These are phyloP conservation scores for Sugiyamaella xylanicola DNA, from an alignment of 1,139 yeast genomes.

Conservation along the genomic window DNA sequence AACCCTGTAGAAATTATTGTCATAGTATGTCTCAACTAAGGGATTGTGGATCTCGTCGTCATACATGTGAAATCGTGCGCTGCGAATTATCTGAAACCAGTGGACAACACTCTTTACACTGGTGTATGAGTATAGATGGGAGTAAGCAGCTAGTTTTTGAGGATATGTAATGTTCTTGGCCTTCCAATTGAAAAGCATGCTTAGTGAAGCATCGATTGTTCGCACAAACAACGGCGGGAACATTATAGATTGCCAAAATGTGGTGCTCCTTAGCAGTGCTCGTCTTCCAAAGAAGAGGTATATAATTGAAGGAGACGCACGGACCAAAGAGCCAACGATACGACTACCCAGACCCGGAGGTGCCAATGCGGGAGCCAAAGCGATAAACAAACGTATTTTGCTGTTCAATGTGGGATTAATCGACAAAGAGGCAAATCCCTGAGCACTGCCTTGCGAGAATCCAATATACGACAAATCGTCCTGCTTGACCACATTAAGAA, in stretches of 20 bases:
- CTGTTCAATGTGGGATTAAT: constrained; percentile 68
- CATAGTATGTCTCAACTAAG: constrained; percentile 38
- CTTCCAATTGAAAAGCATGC: constrained; percentile 75
- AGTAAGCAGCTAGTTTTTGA: constrained; percentile 76
- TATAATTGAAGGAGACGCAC: constrained; percentile 76
- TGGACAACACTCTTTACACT: constrained; percentile 91
- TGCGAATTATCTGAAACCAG: constrained; percentile 90
- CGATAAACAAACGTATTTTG: constrained; percentile 71
- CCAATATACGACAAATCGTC: constrained; percentile 68
- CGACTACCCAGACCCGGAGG: constrained; percentile 82
- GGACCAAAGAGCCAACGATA: constrained; percentile 72
- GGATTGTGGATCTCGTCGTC: constrained; percentile 54
- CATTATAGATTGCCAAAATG: constrained; percentile 79
- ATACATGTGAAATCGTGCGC: constrained; percentile 85
- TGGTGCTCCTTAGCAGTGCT: constrained; percentile 72
- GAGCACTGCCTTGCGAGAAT: constrained; percentile 91
- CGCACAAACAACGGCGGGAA: constrained; percentile 81
- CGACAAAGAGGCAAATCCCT: constrained; percentile 78
- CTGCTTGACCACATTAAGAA: constrained; percentile 51
- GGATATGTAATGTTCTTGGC: constrained; percentile 65
- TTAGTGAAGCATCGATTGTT: constrained; percentile 69
- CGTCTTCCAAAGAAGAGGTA: constrained; percentile 74
- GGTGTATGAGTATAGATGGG: constrained; percentile 86
- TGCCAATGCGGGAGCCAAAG: constrained; percentile 91
- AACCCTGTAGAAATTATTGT: constrained; percentile 48